Evolutionary conservation across 495 filamentous ascomycete genomes (phyloP).

Genomic region (Evernia prunastri): DNA sequence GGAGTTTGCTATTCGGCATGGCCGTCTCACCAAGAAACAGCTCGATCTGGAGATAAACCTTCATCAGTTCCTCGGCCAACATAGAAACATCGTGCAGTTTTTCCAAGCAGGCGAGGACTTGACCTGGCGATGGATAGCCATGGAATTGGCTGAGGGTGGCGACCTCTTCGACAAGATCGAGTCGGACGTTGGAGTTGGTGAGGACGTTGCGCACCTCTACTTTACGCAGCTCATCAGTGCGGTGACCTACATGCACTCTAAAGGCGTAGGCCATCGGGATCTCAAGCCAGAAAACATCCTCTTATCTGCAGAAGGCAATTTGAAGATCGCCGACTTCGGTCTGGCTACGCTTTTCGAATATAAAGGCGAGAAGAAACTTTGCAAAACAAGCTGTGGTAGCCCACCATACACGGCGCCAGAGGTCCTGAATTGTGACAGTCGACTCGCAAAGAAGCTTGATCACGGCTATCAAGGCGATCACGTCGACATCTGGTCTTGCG

Average conservation of each 20-base stretch:
- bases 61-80: conserved; percentile 78
- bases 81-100: conserved; percentile 89
- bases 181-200: conserved; percentile 82
- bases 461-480: conserved; percentile 73
- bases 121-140: conserved; percentile 95
- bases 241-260: conserved; percentile 90
- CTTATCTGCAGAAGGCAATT: conserved; percentile 69
- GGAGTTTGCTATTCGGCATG: conserved; percentile 80
- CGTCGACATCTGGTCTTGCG: conserved; percentile 95
- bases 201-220: conserved; percentile 93
- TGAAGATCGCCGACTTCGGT: conserved; percentile 97
- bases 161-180: conserved; percentile 99
- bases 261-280: conserved; percentile 81
- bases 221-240: conserved; percentile 88
- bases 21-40: conserved; percentile 81
- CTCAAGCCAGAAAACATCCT: conserved; percentile 91
- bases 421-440: conserved; percentile 54
- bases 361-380: conserved; percentile 70
- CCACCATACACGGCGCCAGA: conserved; percentile 97
- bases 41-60: conserved; percentile 82
- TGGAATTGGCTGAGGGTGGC: conserved; percentile 93
- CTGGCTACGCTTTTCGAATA: conserved; percentile 89
- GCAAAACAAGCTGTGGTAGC: conserved; percentile 86
- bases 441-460: conserved; percentile 42
- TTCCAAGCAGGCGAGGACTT: conserved; percentile 79